Percentiles rank a stretch among this genome's conserved stretches.
phyloP scores from a whole-genome alignment of 1,284 basidiomycete genomes.

The Paramarasmius palmivorus region DNA sequence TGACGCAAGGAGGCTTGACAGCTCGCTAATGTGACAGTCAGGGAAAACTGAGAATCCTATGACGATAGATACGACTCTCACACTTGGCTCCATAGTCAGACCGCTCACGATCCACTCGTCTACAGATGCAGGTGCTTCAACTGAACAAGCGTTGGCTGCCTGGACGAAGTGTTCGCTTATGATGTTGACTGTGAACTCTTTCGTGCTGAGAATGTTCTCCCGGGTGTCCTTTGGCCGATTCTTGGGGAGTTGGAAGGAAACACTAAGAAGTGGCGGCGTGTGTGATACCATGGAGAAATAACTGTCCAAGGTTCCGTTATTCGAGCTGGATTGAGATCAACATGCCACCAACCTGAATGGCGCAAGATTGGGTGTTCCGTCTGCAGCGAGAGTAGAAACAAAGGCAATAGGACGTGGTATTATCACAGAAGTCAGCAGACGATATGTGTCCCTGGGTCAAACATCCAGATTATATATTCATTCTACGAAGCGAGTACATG shows the following conservation, averaged over 20 bases:
- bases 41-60: slow-evolving; percentile 1
- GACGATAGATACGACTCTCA: slow-evolving; percentile 34
- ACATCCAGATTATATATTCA: neutral
- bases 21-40: slow-evolving; percentile 28
- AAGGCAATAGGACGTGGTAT: slow-evolving; percentile 76
- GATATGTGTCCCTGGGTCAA: slow-evolving; percentile 44
- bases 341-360: slow-evolving; percentile 52
- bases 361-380: slow-evolving; percentile 66
- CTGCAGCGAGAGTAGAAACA: slow-evolving; percentile 59
- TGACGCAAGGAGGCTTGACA: slow-evolving; percentile 67
- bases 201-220: slow-evolving; percentile 65
- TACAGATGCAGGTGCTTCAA: slow-evolving; percentile 64
- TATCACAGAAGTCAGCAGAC: slow-evolving; percentile 67
- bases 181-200: slow-evolving; percentile 76
- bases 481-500: neutral
- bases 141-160: slow-evolving; percentile 68
- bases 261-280: slow-evolving; percentile 66
- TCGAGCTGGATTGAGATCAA: slow-evolving; percentile 6
- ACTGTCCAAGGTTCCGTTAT: slow-evolving; percentile 28
- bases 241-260: slow-evolving; percentile 52
- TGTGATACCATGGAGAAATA: slow-evolving; percentile 66
- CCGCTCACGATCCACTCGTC: slow-evolving; percentile 79
- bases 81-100: slow-evolving; percentile 61
- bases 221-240: slow-evolving; percentile 64
- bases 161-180: slow-evolving; percentile 77